phyloP scores from a whole-genome alignment of 331 rosid genomes.

The Rhamnella rubrinervis region DNA sequence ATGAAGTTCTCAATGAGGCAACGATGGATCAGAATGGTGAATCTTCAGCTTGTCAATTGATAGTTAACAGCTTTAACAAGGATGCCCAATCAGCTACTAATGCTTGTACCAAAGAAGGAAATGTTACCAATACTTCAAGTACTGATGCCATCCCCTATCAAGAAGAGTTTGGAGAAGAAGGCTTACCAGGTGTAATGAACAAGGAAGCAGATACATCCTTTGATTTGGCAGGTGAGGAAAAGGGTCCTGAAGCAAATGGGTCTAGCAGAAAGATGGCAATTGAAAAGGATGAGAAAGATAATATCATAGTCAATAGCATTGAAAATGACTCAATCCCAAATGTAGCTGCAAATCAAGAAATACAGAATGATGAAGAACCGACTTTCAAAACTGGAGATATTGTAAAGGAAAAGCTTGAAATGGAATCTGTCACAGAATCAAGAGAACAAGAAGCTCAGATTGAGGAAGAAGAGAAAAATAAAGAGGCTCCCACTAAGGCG shows the following conservation, averaged over 20 bases:
- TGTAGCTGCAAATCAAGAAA: conserved; percentile 12
- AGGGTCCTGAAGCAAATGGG: conserved; percentile 16
- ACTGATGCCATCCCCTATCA: too few relatives aligned
- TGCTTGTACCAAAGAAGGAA: conserved; percentile 15
- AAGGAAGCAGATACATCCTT: conserved; percentile 19
- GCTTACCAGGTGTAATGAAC: not conserved
- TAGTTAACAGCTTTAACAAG: conserved; percentile 9
- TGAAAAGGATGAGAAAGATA: conserved; percentile 10
- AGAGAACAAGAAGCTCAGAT: conserved; percentile 12
- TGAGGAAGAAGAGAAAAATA: conserved; percentile 11
- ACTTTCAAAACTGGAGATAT: conserved; percentile 9
- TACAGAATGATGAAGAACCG: conserved; percentile 9
- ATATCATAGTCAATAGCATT: not conserved
- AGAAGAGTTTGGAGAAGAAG: too few relatives aligned
- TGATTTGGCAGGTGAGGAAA: conserved; percentile 11
- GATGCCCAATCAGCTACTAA: conserved; percentile 15
- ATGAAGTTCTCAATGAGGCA: conserved; percentile 13
- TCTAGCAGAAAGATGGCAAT: conserved; percentile 14
- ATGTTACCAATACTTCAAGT: not conserved
- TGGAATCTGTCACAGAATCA: conserved; percentile 1
- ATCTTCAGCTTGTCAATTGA: conserved; percentile 18
- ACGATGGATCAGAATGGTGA: not conserved
- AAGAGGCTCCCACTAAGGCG: conserved; percentile 7
- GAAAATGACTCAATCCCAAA: conserved; percentile 16
- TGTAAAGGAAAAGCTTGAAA: conserved; percentile 16